Percentiles rank a stretch among this genome's conserved stretches.
Conservation (phyloP, 768 basidiomycete genomes). For the Russula brevipes region DNA sequence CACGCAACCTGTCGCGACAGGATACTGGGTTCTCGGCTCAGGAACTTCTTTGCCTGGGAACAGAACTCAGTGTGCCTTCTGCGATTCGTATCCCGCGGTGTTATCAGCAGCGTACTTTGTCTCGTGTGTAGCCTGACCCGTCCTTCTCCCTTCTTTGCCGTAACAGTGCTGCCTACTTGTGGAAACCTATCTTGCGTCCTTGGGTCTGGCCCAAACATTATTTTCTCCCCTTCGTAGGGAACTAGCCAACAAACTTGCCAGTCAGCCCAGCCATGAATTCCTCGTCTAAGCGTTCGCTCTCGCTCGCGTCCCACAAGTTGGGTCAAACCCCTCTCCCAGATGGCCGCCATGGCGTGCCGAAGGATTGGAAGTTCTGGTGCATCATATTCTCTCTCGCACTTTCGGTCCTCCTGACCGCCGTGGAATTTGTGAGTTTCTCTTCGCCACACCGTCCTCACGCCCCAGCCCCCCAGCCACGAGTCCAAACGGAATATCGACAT, state of each 20-base stretch:
- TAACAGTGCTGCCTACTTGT: background rate
- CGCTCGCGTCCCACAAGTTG: background rate
- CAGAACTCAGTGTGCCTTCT: too few relatives aligned
- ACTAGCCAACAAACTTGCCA: background rate
- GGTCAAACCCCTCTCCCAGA: background rate
- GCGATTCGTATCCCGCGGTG: too few relatives aligned
- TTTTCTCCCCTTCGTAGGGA: too few relatives aligned
- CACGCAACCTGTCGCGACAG: too few relatives aligned
- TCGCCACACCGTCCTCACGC: background rate
- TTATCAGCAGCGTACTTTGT: too few relatives aligned
- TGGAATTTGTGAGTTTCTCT: constrained; percentile 16
- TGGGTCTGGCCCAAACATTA: background rate
- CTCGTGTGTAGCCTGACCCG: too few relatives aligned
- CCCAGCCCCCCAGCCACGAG: too few relatives aligned
- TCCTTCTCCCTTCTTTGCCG: too few relatives aligned
- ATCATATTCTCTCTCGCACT: constrained; percentile 21
- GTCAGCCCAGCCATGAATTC: background rate
- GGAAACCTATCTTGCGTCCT: background rate
- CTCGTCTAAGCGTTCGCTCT: background rate
- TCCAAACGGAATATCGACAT: background rate
- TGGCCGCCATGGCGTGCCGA: background rate
- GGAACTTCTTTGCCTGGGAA: too few relatives aligned
- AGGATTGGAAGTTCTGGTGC: constrained; percentile 25
- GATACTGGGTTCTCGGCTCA: too few relatives aligned
- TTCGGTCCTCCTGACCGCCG: constrained; percentile 11